Evolutionary conservation across 805 yeast species (phyloP).

Genomic region (Citeromyces matritensis): DNA sequence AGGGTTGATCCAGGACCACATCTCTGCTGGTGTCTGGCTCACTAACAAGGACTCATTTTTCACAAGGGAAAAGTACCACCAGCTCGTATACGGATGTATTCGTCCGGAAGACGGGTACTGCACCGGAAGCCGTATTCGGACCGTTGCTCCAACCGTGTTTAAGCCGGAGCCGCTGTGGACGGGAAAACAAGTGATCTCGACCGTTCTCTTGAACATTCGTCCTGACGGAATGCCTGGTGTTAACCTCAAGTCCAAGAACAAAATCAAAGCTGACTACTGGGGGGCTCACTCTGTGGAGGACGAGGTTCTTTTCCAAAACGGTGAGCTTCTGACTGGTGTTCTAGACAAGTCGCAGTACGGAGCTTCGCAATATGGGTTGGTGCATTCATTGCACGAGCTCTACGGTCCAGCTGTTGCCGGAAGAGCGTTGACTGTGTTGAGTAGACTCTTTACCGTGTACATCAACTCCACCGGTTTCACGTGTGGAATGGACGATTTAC

Average conservation of each 20-base stretch:
- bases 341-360: conserved; percentile 97
- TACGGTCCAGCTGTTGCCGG: conserved; percentile 91
- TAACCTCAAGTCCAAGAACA: conserved; percentile 70
- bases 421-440: conserved; percentile 78
- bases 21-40: conserved; percentile 97
- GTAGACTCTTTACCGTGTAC: conserved; percentile 88
- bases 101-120: conserved; percentile 98
- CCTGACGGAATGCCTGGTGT: conserved; percentile 86
- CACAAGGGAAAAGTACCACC: conserved; percentile 86
- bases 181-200: conserved; percentile 91
- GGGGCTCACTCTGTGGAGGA: conserved; percentile 74
- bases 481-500: conserved; percentile 99
- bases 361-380: conserved; percentile 92
- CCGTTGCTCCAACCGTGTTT: conserved; percentile 79
- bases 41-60: conserved; percentile 87
- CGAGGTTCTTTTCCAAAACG: conserved; percentile 71
- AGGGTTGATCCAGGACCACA: conserved; percentile 98
- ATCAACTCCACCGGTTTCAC: conserved; percentile 88
- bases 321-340: conserved; percentile 83
- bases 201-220: conserved; percentile 78
- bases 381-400: conserved; percentile 91
- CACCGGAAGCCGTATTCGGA: conserved; percentile 43
- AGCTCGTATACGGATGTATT: conserved; percentile 82
- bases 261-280: conserved; percentile 93
- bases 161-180: conserved; percentile 94